Conservation (phyloP, 163 green algal genomes). For the Volvox carteri region DNA sequence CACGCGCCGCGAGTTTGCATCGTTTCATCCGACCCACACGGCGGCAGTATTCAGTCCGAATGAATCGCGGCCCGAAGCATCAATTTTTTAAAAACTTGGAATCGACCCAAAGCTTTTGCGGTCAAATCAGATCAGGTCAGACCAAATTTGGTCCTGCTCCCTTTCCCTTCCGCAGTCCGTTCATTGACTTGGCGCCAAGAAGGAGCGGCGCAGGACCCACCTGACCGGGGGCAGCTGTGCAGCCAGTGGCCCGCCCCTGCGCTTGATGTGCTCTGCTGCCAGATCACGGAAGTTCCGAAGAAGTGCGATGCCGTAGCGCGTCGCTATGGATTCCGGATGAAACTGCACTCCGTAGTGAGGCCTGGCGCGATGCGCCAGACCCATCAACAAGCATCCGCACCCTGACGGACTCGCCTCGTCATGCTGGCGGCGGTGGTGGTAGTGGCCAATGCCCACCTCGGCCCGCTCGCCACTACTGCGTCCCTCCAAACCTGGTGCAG, state of each 20-base stretch:
- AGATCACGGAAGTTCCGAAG: slow-evolving; percentile 90
- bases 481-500: neutral
- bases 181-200: no score
- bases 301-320: slow-evolving; percentile 81
- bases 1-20: no score
- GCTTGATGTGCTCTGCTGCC: slow-evolving; percentile 21
- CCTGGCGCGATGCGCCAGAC: slow-evolving; percentile 74
- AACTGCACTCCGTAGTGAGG: slow-evolving; percentile 96
- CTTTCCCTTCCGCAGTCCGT: no score
- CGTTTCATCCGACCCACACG: no score
- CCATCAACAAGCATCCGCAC: slow-evolving; percentile 85
- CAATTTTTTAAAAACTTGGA: no score
- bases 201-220: no score
- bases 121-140: no score
- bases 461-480: neutral
- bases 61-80: no score
- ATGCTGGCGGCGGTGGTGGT: slow-evolving; percentile 21
- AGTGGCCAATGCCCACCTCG: no score
- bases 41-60: no score
- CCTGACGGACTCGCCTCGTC: neutral
- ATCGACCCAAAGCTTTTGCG: no score
- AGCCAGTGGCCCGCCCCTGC: neutral
- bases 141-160: no score
- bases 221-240: slow-evolving; percentile 29
- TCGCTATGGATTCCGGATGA: slow-evolving; percentile 95